phyloP scores from a whole-genome alignment of 2,329 filamentous ascomycete genomes.

The Leptographium wingfieldii region DNA sequence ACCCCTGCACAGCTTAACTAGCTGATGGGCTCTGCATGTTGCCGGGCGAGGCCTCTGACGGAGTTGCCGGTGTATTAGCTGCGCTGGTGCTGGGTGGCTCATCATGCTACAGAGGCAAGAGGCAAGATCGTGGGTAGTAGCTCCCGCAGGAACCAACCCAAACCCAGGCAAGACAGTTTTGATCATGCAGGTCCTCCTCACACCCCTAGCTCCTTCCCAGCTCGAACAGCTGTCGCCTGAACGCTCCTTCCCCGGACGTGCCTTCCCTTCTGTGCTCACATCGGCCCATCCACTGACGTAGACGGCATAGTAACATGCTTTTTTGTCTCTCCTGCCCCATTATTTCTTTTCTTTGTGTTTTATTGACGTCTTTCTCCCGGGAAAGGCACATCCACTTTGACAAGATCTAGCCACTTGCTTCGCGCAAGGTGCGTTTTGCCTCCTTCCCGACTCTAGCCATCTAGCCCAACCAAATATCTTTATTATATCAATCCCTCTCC shows the following conservation, averaged over 20 bases:
- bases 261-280: neutral
- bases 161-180: neutral
- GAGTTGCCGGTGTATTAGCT: neutral
- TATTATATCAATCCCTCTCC: neutral
- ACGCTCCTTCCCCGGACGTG: neutral
- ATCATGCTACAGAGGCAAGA: neutral
- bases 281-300: neutral
- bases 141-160: neutral
- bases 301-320: neutral
- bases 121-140: neutral
- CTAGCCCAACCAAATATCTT: neutral
- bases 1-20: neutral
- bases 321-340: neutral
- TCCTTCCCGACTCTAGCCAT: neutral
- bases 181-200: neutral
- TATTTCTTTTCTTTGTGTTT: neutral
- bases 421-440: conserved; percentile 7
- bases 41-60: neutral
- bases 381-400: neutral
- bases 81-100: neutral
- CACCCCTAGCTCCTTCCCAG: neutral
- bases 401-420: conserved; percentile 3
- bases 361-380: neutral
- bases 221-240: neutral
- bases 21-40: neutral